phyloP scores from a whole-genome alignment of 768 basidiomycete genomes.

The Pleurotus tuoliensis region DNA sequence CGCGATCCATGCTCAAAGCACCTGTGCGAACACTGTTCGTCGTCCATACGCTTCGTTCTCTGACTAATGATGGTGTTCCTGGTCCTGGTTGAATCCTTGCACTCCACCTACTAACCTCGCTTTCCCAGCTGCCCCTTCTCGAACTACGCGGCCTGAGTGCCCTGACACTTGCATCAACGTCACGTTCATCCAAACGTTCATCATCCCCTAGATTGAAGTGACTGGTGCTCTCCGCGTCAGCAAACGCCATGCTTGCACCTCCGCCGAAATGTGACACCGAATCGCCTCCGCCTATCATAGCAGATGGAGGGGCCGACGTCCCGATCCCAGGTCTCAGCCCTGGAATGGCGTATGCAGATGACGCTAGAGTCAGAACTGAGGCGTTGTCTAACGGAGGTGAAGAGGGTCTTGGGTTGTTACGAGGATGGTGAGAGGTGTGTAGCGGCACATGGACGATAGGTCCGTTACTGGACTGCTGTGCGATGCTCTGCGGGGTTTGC shows the following conservation, averaged over 20 bases:
- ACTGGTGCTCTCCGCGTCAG: constrained; percentile 65
- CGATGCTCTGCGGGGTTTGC: constrained; percentile 27
- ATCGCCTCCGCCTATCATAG: constrained; percentile 46
- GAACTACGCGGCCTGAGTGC: constrained; percentile 87
- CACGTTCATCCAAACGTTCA: constrained; percentile 60
- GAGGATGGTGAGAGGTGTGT: constrained; percentile 89
- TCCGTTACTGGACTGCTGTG: constrained; percentile 23
- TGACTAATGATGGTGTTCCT: constrained; percentile 40
- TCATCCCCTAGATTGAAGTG: constrained; percentile 67
- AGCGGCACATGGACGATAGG: constrained; percentile 74
- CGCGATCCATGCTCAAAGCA: constrained; percentile 46
- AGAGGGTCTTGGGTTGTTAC: constrained; percentile 92
- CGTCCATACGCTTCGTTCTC: constrained; percentile 60
- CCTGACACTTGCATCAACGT: constrained; percentile 83
- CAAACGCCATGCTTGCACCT: constrained; percentile 39
- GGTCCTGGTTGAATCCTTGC: constrained; percentile 54
- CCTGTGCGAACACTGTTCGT: constrained; percentile 60
- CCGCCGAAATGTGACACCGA: constrained; percentile 73
- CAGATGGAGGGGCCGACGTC: constrained; percentile 44
- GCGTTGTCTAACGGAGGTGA: constrained; percentile 92
- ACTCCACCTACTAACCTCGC: constrained; percentile 86
- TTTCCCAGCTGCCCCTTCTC: constrained; percentile 88
- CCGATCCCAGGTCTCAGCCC: constrained; percentile 46
- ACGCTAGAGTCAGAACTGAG: constrained; percentile 88
- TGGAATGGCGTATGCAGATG: constrained; percentile 82